phyloP scores from a whole-genome alignment of 2,329 filamentous ascomycete species.

The Fusarium sp. region DNA sequence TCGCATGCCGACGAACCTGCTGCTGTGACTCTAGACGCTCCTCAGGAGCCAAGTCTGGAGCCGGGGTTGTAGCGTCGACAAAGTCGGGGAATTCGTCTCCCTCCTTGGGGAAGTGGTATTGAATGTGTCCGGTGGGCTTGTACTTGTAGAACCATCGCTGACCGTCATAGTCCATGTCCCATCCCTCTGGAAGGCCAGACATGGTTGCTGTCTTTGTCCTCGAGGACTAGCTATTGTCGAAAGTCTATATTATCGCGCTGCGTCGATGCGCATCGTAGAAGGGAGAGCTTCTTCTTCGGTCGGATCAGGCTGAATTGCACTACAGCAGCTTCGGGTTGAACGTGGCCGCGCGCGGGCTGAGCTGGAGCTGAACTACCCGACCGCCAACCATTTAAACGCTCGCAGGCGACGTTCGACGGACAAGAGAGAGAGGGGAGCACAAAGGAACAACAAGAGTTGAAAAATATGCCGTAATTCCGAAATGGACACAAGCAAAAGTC shows the following conservation, averaged over 20 bases:
- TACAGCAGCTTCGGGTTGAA: slow-evolving; percentile 24
- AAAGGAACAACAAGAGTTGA: neutral
- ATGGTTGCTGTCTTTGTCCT: slow-evolving; percentile 36
- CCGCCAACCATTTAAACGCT: slow-evolving; percentile 3
- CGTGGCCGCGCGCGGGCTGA: slow-evolving; percentile 17
- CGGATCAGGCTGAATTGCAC: slow-evolving; percentile 5
- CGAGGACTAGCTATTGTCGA: neutral
- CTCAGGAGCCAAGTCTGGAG: slow-evolving; percentile 57
- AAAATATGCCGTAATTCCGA: neutral
- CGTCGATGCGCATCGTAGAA: slow-evolving; percentile 23
- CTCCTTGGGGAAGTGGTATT: slow-evolving; percentile 64
- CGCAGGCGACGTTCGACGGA: slow-evolving; percentile 8
- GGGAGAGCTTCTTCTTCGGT: slow-evolving; percentile 4
- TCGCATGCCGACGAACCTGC: slow-evolving; percentile 52
- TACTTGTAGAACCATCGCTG: slow-evolving; percentile 65
- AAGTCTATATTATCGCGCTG: slow-evolving; percentile 28
- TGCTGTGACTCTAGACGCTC: slow-evolving; percentile 62
- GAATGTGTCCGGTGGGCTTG: slow-evolving; percentile 60
- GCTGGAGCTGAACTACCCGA: neutral
- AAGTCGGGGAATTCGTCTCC: slow-evolving; percentile 67
- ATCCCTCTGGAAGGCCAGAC: slow-evolving; percentile 58
- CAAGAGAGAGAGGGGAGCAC: slow-evolving; percentile 6
- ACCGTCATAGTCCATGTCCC: slow-evolving; percentile 67
- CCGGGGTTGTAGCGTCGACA: slow-evolving; percentile 50
- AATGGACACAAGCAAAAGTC: neutral